Percentiles rank a stretch among this genome's conserved stretches.
These are phyloP conservation scores for Cystofilobasidium bisporidii DNA, from an alignment of 768 basidiomycete genomes.

Conservation along the genomic window DNA sequence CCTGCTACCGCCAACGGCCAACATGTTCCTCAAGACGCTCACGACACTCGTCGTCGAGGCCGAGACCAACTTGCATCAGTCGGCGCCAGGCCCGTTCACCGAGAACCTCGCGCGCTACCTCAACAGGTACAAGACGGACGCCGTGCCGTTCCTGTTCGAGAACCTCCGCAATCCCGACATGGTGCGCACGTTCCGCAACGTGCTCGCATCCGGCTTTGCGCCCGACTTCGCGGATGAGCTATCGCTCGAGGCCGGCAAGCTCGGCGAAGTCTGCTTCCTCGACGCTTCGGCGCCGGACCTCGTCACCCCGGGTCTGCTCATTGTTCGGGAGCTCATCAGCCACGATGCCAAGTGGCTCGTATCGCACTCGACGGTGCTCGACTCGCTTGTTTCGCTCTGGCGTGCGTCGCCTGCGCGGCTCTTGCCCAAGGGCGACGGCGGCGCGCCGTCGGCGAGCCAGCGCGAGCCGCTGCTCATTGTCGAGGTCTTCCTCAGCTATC, in stretches of 20 bases:
- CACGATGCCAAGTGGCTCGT: slow-evolving; percentile 62
- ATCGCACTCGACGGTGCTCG: slow-evolving; percentile 57
- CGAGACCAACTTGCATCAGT: slow-evolving; percentile 83
- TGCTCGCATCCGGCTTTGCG: slow-evolving; percentile 68
- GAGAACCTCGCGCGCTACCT: slow-evolving; percentile 83
- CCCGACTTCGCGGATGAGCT: slow-evolving; percentile 47
- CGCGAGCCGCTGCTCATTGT: slow-evolving; percentile 52
- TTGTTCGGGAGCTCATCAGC: slow-evolving; percentile 65
- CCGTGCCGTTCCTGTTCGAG: slow-evolving; percentile 71
- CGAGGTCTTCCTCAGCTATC: slow-evolving; percentile 58
- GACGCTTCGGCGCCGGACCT: slow-evolving; percentile 43
- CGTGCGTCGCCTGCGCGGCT: slow-evolving; percentile 30
- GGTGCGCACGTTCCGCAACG: slow-evolving; percentile 71
- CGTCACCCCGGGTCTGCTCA: slow-evolving; percentile 59
- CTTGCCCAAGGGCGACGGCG: slow-evolving; percentile 31
- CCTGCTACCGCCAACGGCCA: slow-evolving; percentile 83
- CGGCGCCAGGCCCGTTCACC: slow-evolving; percentile 81
- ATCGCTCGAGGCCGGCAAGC: slow-evolving; percentile 35
- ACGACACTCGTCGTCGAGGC: slow-evolving; percentile 81
- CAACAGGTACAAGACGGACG: slow-evolving; percentile 77
- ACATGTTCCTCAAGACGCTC: slow-evolving; percentile 80
- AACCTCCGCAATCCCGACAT: slow-evolving; percentile 69
- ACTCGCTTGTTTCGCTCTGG: slow-evolving; percentile 68
- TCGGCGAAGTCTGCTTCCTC: slow-evolving; percentile 41
- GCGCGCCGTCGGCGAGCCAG: slow-evolving; percentile 32